Evolutionary conservation across 495 filamentous ascomycete genomes (phyloP), one percentile per base, ranked within the genome.

Genomic region (Baudoinia panamericana): DNA sequence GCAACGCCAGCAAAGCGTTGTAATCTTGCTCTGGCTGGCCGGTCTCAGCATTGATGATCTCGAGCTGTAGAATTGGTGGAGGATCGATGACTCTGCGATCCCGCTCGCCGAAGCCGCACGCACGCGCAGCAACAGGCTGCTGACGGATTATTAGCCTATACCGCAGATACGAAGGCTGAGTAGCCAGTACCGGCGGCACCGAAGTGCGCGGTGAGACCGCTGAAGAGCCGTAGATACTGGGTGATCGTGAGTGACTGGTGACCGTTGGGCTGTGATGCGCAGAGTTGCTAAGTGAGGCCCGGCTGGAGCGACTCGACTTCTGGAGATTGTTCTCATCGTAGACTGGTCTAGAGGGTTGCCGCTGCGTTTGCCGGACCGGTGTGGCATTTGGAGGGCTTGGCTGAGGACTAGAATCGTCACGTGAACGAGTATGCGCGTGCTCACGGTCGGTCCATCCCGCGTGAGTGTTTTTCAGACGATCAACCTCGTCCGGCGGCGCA

Each of bases 61-160:
- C 71, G 23, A 97, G 74, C 53, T 96, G 81, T 11, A 97, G 73
- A 52, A 97, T 93, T 17, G 90, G 90, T 9, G 90, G 90, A 11
- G 90, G 90, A 50, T 97, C 90, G 33, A 97, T 84, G 20, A 93
- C 83, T 39, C 90, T 73, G 20, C 90, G 78, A 58, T 97, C 90
- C 52, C 88, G 66, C 58, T 95, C 90, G 38, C 87, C 87, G 48
- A 92, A 93, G 6, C 90, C 88, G 60, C 90, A 96, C 32, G 85
- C 84, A 54, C 90, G 75, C 28, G 88, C 90, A 5, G 84, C 86
- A 4, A 76, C 65, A 22, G 90, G 90, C 48, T 97, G 90, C 55
- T 97, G 90, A 11, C 90, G 81, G 26, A 97, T 75, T 22, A 68
- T 69, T 30, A 97, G 53, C 38, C 57, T 46, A 48, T 64, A 62